A percentile compares a stretch with the other conserved stretches of the same genome.
Conservation (phyloP, 148 eudicot genomes). For the Dysphania ambrosioides region DNA sequence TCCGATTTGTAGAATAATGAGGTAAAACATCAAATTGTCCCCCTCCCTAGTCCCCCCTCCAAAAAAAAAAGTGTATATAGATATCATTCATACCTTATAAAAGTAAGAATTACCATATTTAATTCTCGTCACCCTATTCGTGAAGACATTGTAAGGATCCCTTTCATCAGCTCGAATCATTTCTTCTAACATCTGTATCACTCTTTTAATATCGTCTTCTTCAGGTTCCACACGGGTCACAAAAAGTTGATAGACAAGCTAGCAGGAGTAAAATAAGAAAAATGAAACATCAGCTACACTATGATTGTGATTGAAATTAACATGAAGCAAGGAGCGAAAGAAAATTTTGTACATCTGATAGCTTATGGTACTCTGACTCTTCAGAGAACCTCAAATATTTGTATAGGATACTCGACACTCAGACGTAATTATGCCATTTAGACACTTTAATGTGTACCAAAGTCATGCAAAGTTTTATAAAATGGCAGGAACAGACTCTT, state of each 20-base stretch:
- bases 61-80: neutral
- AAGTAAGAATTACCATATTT: conserved; percentile 80
- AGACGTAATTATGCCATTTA: no score
- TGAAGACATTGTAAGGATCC: conserved; percentile 74
- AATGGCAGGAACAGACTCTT: no score
- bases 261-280: conserved; percentile 13
- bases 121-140: conserved; percentile 65
- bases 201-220: conserved; percentile 69
- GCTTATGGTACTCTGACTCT: no score
- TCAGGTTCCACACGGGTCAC: conserved; percentile 57
- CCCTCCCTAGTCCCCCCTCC: no score
- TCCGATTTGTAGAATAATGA: neutral
- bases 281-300: neutral
- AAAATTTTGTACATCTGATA: neutral
- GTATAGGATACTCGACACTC: no score
- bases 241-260: conserved; percentile 87
- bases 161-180: conserved; percentile 68
- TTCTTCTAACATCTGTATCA: conserved; percentile 72
- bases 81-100: conserved; percentile 45
- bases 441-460: no score
- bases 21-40: neutral
- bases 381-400: no score
- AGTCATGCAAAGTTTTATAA: no score
- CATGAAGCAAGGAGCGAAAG: neutral
- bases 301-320: neutral